These are phyloP conservation scores for Rhizophagus clarus DNA, from an alignment of 192 early-diverging fungal species.

Conservation along the genomic window DNA sequence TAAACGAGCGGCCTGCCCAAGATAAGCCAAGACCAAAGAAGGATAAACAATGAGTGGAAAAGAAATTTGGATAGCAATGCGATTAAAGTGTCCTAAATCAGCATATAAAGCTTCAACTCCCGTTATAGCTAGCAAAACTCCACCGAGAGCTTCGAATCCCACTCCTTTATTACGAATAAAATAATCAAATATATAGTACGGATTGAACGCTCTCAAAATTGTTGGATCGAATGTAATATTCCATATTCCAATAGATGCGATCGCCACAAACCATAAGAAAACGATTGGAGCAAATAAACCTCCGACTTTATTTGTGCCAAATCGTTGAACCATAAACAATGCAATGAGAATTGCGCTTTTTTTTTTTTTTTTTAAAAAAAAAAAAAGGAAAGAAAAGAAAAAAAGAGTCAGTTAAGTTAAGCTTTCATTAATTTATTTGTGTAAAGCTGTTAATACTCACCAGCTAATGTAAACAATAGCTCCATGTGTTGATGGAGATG, in stretches of 20 bases:
- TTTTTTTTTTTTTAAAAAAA: no score
- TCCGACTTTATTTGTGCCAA: constrained; percentile 47
- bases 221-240: constrained; percentile 43
- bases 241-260: constrained; percentile 50
- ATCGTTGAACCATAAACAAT: constrained; percentile 52
- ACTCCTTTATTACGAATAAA: constrained; percentile 33
- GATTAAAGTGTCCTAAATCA: constrained; percentile 60
- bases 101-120: constrained; percentile 61
- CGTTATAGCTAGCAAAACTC: constrained; percentile 54
- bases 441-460: background rate
- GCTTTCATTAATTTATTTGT: background rate
- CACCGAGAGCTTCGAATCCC: constrained; percentile 42
- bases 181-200: constrained; percentile 43
- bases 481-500: background rate
- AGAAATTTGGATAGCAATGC: constrained; percentile 47
- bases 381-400: no score
- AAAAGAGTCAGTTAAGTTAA: background rate
- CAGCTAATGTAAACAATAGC: background rate
- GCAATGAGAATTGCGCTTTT: constrained; percentile 38
- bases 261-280: constrained; percentile 49
- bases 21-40: constrained; percentile 47
- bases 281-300: constrained; percentile 49
- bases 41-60: constrained; percentile 53
- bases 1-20: constrained; percentile 45
- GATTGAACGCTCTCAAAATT: constrained; percentile 47